These are phyloP conservation scores for Penicillium lividum DNA, from an alignment of 495 filamentous ascomycete species.

Conservation along the genomic window DNA sequence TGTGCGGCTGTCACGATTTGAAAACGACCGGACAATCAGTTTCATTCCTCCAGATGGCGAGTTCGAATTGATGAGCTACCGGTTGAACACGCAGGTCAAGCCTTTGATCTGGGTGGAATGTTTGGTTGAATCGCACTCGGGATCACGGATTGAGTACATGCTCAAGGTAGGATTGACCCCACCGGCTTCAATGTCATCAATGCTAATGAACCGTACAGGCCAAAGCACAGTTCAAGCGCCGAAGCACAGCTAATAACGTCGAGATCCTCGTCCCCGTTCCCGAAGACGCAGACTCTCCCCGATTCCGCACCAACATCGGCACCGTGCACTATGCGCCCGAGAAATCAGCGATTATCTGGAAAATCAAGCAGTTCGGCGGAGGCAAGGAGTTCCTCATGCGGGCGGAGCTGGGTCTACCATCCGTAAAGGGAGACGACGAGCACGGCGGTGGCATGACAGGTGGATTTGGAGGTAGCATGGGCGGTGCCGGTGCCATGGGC, in stretches of 20 bases:
- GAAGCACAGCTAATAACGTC: conserved; percentile 97
- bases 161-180: conserved; percentile 63
- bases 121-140: conserved; percentile 91
- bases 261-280: conserved; percentile 97
- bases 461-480: conserved; percentile 95
- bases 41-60: conserved; percentile 99
- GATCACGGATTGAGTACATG: conserved; percentile 96
- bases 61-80: conserved; percentile 99
- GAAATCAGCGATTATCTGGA: conserved; percentile 97
- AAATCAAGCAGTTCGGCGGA: conserved; percentile 99
- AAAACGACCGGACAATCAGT: conserved; percentile 98
- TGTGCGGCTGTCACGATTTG: conserved; percentile 91
- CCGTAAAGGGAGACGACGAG: conserved; percentile 95
- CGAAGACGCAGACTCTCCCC: conserved; percentile 93
- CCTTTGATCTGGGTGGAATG: conserved; percentile 99
- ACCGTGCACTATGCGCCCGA: conserved; percentile 98
- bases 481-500: conserved; percentile 59
- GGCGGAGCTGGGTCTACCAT: conserved; percentile 92
- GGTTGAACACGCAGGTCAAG: conserved; percentile 97
- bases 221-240: conserved; percentile 96
- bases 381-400: conserved; percentile 99
- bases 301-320: conserved; percentile 97
- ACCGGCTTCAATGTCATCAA: not conserved
- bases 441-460: conserved; percentile 95
- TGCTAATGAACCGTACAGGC: conserved; percentile 50